Evolutionary conservation across 2,329 filamentous ascomycete genomes (phyloP).

Genomic region (Volutella citrinella): DNA sequence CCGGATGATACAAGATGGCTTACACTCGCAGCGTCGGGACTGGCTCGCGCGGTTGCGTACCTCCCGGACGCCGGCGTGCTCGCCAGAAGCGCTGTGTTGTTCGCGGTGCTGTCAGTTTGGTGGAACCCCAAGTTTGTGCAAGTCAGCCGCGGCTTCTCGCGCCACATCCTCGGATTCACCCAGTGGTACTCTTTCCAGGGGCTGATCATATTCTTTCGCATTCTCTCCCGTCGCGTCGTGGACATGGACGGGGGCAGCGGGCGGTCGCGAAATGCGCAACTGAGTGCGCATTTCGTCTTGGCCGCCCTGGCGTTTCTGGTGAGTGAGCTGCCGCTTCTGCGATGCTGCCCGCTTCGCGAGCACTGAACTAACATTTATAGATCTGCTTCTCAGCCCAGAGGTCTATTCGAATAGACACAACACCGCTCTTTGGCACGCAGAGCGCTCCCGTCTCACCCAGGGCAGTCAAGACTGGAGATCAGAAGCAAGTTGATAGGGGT

Average conservation of each 20-base stretch:
- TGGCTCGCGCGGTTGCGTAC: constrained; percentile 17
- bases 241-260: constrained; percentile 37
- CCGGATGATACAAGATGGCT: constrained; percentile 27
- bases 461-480: constrained; percentile 27
- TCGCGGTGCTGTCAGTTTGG: constrained; percentile 54
- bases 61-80: constrained; percentile 41
- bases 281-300: constrained; percentile 54
- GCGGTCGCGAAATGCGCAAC: constrained; percentile 37
- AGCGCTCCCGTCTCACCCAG: constrained; percentile 22
- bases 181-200: constrained; percentile 67
- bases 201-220: constrained; percentile 54
- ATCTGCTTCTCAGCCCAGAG: too few relatives aligned
- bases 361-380: constrained; percentile 34
- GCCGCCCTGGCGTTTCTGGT: constrained; percentile 52
- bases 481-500: too few relatives aligned
- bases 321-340: constrained; percentile 37
- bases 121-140: constrained; percentile 69
- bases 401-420: constrained; percentile 55
- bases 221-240: constrained; percentile 43
- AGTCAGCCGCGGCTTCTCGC: constrained; percentile 56
- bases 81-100: constrained; percentile 45
- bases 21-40: constrained; percentile 8
- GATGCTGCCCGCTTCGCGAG: too few relatives aligned
- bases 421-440: constrained; percentile 45
- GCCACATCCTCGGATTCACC: constrained; percentile 56